Evolutionary conservation across 1,284 basidiomycete genomes (phyloP).

Genomic region (Amylostereum areolatum): DNA sequence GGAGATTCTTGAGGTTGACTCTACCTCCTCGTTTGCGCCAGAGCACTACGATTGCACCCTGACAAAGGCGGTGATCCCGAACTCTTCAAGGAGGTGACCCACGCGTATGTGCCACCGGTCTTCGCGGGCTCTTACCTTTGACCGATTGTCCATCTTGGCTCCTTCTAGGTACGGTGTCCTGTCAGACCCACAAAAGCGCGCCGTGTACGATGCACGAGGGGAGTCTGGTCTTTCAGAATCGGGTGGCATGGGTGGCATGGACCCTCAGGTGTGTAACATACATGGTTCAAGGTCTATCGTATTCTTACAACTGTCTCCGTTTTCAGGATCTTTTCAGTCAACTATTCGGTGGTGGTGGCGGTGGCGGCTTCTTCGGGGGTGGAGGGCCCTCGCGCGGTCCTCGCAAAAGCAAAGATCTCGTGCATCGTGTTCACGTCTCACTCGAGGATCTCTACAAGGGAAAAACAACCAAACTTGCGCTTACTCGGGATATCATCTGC

Average conservation of each 20-base stretch:
- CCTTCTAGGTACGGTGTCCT: conserved; percentile 82
- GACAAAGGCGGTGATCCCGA: conserved; percentile 98
- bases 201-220: conserved; percentile 87
- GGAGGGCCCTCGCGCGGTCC: conserved; percentile 71
- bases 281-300: conserved; percentile 3
- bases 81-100: conserved; percentile 95
- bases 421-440: conserved; percentile 93
- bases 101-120: conserved; percentile 62
- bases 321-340: conserved; percentile 93
- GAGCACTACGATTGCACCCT: conserved; percentile 87
- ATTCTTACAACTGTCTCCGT: not conserved
- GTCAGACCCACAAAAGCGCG: conserved; percentile 83
- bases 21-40: conserved; percentile 26
- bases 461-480: conserved; percentile 95
- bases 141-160: conserved; percentile 6
- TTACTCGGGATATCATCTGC: conserved; percentile 95
- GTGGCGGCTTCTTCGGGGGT: conserved; percentile 51
- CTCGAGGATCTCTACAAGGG: conserved; percentile 99
- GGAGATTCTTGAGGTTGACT: conserved; percentile 6
- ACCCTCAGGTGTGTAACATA: conserved; percentile 66
- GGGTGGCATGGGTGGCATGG: conserved; percentile 93
- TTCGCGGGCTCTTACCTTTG: conserved; percentile 5
- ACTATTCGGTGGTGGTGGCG: conserved; percentile 72
- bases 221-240: conserved; percentile 88
- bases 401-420: conserved; percentile 97